These are phyloP conservation scores for Paecilomyces variotii DNA, from an alignment of 2,329 filamentous ascomycete genomes.

Conservation along the genomic window DNA sequence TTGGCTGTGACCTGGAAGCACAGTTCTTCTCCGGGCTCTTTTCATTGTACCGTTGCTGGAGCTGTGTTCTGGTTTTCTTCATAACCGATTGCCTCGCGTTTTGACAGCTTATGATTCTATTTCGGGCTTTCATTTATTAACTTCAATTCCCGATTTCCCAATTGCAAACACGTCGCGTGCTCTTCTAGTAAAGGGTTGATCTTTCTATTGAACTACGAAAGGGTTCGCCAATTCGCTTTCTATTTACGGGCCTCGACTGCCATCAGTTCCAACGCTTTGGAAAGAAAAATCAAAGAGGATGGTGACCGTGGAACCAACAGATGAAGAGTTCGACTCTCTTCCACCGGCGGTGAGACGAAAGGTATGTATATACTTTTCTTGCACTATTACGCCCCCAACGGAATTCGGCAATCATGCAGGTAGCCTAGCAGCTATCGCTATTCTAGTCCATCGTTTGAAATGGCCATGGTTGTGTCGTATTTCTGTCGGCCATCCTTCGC, in stretches of 20 bases:
- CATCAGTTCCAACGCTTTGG: neutral
- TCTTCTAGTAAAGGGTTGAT: neutral
- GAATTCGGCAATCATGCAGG: neutral
- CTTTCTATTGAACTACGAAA: neutral
- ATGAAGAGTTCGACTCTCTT: constrained; percentile 43
- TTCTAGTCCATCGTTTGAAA: neutral
- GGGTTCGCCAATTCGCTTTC: neutral
- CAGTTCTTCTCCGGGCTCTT: neutral
- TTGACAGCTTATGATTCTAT: neutral
- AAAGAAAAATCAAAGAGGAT: constrained; percentile 2
- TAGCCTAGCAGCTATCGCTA: neutral
- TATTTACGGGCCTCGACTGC: neutral
- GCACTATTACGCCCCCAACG: neutral
- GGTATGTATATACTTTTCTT: constrained; percentile 35
- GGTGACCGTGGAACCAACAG: constrained; percentile 8
- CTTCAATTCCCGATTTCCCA: neutral
- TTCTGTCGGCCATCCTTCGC: neutral
- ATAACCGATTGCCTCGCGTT: neutral
- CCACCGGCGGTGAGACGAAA: constrained; percentile 51
- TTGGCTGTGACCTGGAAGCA: neutral
- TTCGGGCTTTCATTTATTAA: neutral
- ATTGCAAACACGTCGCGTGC: neutral
- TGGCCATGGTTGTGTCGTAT: neutral
- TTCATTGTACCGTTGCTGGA: neutral
- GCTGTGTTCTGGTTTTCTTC: neutral